These are phyloP conservation scores for Punctularia strigosozonata DNA, from an alignment of 768 basidiomycete species.

Conservation along the genomic window DNA sequence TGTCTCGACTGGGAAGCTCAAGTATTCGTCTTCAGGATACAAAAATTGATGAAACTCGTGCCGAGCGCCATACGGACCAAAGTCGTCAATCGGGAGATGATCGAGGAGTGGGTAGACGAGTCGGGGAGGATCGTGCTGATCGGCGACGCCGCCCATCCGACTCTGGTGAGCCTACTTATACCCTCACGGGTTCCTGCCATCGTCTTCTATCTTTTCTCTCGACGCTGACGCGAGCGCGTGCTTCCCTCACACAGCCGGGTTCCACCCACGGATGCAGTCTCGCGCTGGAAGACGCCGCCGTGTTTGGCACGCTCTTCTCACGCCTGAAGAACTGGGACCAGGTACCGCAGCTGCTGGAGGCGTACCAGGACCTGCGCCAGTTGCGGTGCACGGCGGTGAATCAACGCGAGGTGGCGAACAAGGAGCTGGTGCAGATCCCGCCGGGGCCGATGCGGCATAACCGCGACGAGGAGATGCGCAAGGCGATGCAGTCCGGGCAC, in stretches of 20 bases:
- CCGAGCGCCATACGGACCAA: constrained; percentile 26
- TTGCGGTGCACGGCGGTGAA: constrained; percentile 35
- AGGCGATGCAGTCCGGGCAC: neutral
- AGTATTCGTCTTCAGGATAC: constrained; percentile 17
- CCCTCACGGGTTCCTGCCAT: neutral
- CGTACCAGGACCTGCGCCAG: constrained; percentile 48
- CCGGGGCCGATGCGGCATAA: constrained; percentile 29
- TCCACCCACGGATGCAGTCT: constrained; percentile 39
- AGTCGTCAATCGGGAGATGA: constrained; percentile 19
- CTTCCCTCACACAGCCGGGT: constrained; percentile 29
- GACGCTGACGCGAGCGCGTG: neutral
- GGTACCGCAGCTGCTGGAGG: constrained; percentile 36
- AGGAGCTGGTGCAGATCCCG: constrained; percentile 31
- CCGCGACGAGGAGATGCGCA: constrained; percentile 30
- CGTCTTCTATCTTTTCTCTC: constrained; percentile 2
- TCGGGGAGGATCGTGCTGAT: constrained; percentile 35
- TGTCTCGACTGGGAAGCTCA: too few relatives aligned
- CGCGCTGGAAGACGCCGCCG: constrained; percentile 51
- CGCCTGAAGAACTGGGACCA: constrained; percentile 34
- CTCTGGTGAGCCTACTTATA: constrained; percentile 26
- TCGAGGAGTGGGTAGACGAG: constrained; percentile 40
- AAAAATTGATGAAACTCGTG: constrained; percentile 20
- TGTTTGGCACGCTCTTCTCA: constrained; percentile 46
- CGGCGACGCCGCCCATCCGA: constrained; percentile 53
- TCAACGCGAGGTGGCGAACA: constrained; percentile 32